phyloP scores from a whole-genome alignment of 2,329 filamentous ascomycete genomes.

The Atkinsonella hypoxylon region DNA sequence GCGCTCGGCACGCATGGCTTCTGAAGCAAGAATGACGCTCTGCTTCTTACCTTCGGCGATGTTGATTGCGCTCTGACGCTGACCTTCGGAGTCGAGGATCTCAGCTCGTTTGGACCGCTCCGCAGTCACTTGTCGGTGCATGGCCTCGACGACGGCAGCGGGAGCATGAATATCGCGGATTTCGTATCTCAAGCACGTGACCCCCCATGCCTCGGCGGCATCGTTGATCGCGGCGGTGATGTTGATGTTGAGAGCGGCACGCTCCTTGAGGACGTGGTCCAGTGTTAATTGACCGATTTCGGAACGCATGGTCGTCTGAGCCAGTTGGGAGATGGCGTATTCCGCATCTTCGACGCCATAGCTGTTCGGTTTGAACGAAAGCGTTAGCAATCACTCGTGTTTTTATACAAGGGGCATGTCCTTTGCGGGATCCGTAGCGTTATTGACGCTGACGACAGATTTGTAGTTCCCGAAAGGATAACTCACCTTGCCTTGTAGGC shows the following conservation, averaged over 20 bases:
- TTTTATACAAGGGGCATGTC: neutral
- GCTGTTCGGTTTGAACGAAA: conserved; percentile 31
- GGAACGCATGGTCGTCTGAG: conserved; percentile 96
- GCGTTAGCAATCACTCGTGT: neutral
- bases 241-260: conserved; percentile 89
- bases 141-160: conserved; percentile 83
- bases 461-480: neutral
- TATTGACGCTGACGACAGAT: neutral
- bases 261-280: conserved; percentile 96
- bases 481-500: conserved; percentile 89
- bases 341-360: conserved; percentile 98
- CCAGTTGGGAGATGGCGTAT: conserved; percentile 95
- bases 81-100: conserved; percentile 93
- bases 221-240: conserved; percentile 99
- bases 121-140: conserved; percentile 96
- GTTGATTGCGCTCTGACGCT: conserved; percentile 95
- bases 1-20: conserved; percentile 78
- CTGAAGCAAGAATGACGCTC: conserved; percentile 88
- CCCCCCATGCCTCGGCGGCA: conserved; percentile 91
- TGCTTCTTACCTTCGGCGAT: conserved; percentile 97
- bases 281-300: conserved; percentile 95
- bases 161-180: conserved; percentile 97
- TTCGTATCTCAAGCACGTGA: conserved; percentile 92
- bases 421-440: neutral
- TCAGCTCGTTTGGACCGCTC: conserved; percentile 96